These are phyloP conservation scores for Talaromyces sp. DNA, from an alignment of 2,329 filamentous ascomycete genomes.

Conservation along the genomic window DNA sequence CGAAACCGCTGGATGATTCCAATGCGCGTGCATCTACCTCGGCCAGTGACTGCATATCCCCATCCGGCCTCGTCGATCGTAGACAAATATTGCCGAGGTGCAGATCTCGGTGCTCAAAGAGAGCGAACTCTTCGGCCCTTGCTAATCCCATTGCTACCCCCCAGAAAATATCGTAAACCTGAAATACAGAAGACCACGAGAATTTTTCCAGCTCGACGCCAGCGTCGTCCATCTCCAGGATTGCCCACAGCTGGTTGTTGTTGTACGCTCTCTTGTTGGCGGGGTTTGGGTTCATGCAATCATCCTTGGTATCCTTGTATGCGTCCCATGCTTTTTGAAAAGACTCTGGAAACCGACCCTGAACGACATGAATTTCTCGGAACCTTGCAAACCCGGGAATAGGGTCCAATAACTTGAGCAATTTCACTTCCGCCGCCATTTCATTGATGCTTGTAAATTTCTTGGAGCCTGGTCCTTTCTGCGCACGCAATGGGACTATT, in stretches of 20 bases:
- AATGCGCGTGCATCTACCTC: conserved; percentile 26
- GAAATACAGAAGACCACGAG: conserved; percentile 38
- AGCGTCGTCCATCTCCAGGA: conserved; percentile 64
- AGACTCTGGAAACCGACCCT: conserved; percentile 50
- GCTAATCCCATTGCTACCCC: conserved; percentile 58
- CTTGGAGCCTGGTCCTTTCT: conserved; percentile 36
- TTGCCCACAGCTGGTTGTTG: conserved; percentile 57
- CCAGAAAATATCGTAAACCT: conserved; percentile 64
- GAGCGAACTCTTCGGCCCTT: conserved; percentile 55
- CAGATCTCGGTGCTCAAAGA: conserved; percentile 64
- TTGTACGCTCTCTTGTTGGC: conserved; percentile 50
- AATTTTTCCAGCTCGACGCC: conserved; percentile 54
- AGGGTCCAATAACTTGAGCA: conserved; percentile 55
- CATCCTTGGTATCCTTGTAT: conserved; percentile 37
- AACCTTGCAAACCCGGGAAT: conserved; percentile 62
- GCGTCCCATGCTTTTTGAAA: conserved; percentile 46
- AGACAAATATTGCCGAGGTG: conserved; percentile 66
- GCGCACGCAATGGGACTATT: conserved; percentile 43
- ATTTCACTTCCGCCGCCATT: conserved; percentile 46
- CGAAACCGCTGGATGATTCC: conserved; percentile 39
- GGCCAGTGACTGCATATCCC: conserved; percentile 28
- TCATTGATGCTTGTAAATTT: conserved; percentile 45
- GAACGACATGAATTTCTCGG: conserved; percentile 54
- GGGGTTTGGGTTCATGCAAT: conserved; percentile 54
- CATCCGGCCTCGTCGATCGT: conserved; percentile 28